Conservation (phyloP, 495 filamentous ascomycete genomes). For the Cercophora newfieldiana region DNA sequence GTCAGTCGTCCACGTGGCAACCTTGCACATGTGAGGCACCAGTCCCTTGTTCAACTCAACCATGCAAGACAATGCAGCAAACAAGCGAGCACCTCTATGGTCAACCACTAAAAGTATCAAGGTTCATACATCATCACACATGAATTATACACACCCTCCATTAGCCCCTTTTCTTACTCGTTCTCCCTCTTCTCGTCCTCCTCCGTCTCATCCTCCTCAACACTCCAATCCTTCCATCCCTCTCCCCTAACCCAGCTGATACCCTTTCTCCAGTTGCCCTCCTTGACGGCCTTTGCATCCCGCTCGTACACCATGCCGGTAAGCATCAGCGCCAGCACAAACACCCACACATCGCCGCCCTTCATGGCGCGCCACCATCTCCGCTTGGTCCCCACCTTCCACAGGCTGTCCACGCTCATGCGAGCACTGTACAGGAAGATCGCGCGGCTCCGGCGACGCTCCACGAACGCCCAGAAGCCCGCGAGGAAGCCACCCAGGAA, state of each 20-base stretch:
- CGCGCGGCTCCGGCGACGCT: constrained; percentile 58
- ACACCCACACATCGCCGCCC: constrained; percentile 79
- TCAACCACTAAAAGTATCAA: background rate
- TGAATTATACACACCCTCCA: background rate
- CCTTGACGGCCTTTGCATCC: constrained; percentile 65
- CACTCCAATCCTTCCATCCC: constrained; percentile 48
- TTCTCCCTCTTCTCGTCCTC: constrained; percentile 21
- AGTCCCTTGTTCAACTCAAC: too few species aligned
- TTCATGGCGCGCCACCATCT: constrained; percentile 78
- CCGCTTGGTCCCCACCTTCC: constrained; percentile 88
- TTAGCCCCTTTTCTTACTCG: background rate
- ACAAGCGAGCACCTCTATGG: background rate
- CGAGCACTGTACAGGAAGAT: constrained; percentile 73
- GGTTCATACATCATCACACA: background rate
- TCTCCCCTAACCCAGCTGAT: constrained; percentile 71
- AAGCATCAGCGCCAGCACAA: constrained; percentile 73
- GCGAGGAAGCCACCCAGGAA: constrained; percentile 84
- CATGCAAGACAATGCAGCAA: background rate
- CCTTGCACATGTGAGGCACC: too few species aligned
- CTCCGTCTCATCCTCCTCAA: constrained; percentile 34
- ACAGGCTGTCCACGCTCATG: constrained; percentile 72
- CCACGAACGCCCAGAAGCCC: constrained; percentile 78
- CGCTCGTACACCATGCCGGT: constrained; percentile 78
- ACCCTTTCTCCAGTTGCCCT: constrained; percentile 67
- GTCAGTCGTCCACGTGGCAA: background rate